A percentile compares a stretch with the other conserved stretches of the same genome.
Evolutionary conservation across 139 green algal species (phyloP).

Genomic region (Picochlorum sp.): DNA sequence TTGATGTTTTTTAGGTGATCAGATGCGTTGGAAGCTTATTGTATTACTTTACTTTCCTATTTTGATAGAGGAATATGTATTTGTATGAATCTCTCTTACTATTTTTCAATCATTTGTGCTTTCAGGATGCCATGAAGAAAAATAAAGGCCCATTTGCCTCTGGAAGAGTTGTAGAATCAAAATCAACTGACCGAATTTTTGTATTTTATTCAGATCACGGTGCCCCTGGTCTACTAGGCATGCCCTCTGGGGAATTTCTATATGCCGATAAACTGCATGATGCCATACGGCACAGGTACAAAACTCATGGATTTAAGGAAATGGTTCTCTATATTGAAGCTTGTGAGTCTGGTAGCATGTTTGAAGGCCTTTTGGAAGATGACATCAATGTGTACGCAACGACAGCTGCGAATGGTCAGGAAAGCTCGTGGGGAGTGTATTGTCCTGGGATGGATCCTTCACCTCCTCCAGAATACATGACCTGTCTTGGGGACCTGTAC

Average conservation of each 20-base stretch:
- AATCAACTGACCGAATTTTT: conserved; percentile 68
- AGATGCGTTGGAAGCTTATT: no score
- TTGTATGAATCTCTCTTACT: no score
- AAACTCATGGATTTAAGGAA: conserved; percentile 57
- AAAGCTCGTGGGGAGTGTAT: conserved; percentile 89
- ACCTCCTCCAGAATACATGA: conserved; percentile 47
- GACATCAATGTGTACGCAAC: conserved; percentile 52
- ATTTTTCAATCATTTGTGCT: not conserved
- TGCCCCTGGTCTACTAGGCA: conserved; percentile 74
- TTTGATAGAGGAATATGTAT: no score
- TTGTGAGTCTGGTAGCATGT: conserved; percentile 88
- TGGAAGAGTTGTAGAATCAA: conserved; percentile 43
- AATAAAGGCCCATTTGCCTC: not conserved
- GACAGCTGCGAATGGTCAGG: conserved; percentile 78
- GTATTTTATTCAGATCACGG: conserved; percentile 65
- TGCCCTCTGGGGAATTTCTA: conserved; percentile 75
- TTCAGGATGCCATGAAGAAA: not conserved
- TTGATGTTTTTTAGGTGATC: no score
- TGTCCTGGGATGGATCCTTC: conserved; percentile 34
- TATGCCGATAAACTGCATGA: conserved; percentile 77
- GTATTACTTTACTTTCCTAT: no score
- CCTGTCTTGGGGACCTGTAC: conserved; percentile 94
- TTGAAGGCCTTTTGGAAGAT: conserved; percentile 65
- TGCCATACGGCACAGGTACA: conserved; percentile 34
- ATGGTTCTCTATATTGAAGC: conserved; percentile 87